phyloP scores from a whole-genome alignment of 495 filamentous ascomycete genomes.

The Xylaria venustula region DNA sequence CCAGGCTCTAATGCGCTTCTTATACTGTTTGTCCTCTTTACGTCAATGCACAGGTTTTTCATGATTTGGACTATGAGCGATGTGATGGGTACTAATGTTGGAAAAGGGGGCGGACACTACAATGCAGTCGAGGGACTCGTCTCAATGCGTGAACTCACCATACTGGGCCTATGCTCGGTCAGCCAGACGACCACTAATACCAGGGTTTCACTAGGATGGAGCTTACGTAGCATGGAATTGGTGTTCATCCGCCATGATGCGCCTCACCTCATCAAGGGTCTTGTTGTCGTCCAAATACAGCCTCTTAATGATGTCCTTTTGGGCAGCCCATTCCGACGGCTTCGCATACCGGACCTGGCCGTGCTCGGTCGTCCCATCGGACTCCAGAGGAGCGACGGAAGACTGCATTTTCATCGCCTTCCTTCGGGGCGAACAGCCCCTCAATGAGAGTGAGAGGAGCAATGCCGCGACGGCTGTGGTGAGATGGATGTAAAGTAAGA shows the following conservation, averaged over 20 bases:
- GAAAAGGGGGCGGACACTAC: conserved; percentile 2
- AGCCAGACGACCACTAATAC: conserved; percentile 2
- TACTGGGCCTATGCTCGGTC: conserved; percentile 13
- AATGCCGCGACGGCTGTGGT: background rate
- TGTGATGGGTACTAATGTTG: background rate
- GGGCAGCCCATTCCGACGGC: conserved; percentile 31
- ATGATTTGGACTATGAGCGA: background rate
- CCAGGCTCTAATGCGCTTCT: conserved; percentile 18
- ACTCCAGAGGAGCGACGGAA: background rate
- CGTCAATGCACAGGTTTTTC: background rate
- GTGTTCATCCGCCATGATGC: conserved; percentile 33
- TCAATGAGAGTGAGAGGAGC: background rate
- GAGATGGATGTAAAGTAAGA: background rate
- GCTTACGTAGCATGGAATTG: conserved; percentile 29
- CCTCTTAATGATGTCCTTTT: conserved; percentile 30
- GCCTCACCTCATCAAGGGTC: conserved; percentile 38
- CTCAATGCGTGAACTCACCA: conserved; percentile 13
- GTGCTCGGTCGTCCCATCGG: conserved; percentile 10
- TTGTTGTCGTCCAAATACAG: conserved; percentile 36
- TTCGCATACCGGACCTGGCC: conserved; percentile 14
- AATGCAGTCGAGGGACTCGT: background rate
- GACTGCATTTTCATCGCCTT: conserved; percentile 11
- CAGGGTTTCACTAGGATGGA: background rate
- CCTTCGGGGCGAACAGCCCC: conserved; percentile 7
- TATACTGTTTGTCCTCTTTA: conserved; percentile 9